Evolutionary conservation across 257 asterid genomes (phyloP).

Genomic region (Solanum chiquidenum): DNA sequence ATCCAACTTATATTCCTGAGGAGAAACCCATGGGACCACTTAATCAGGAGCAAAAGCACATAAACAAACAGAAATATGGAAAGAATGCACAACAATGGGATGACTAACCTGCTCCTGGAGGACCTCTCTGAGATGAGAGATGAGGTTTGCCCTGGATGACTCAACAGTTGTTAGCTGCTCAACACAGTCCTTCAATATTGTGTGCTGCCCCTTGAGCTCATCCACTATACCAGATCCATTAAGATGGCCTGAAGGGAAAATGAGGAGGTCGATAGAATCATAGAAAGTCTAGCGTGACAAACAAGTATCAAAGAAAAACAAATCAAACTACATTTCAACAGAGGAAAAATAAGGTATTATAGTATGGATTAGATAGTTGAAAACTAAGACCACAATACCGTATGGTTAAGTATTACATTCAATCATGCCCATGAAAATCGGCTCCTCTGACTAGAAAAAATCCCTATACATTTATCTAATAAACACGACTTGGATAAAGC

Average conservation of each 20-base stretch:
- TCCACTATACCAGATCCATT: conserved; percentile 32
- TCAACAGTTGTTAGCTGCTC: conserved; percentile 53
- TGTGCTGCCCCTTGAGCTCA: conserved; percentile 68
- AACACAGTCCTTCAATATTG: conserved; percentile 58
- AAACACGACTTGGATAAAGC: neutral
- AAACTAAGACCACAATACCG: neutral
- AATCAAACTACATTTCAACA: neutral
- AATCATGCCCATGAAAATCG: neutral
- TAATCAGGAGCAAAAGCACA: conserved; percentile 3
- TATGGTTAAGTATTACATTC: neutral
- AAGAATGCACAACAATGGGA: neutral
- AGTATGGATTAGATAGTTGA: neutral
- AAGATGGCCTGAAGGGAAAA: conserved; percentile 11
- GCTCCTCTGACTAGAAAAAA: neutral
- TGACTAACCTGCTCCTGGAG: conserved; percentile 72
- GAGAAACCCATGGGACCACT: neutral
- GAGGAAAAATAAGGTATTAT: neutral
- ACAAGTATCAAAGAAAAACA: neutral
- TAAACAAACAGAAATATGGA: neutral
- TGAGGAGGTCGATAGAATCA: neutral
- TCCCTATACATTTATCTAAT: neutral
- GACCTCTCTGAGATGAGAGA: conserved; percentile 60
- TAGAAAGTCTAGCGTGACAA: neutral
- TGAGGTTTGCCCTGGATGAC: conserved; percentile 62
- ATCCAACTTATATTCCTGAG: conserved; percentile 70